Percentiles rank a stretch among this genome's conserved stretches.
phyloP scores from a whole-genome alignment of 352 stramenopile genomes.

The Peronospora destructor region DNA sequence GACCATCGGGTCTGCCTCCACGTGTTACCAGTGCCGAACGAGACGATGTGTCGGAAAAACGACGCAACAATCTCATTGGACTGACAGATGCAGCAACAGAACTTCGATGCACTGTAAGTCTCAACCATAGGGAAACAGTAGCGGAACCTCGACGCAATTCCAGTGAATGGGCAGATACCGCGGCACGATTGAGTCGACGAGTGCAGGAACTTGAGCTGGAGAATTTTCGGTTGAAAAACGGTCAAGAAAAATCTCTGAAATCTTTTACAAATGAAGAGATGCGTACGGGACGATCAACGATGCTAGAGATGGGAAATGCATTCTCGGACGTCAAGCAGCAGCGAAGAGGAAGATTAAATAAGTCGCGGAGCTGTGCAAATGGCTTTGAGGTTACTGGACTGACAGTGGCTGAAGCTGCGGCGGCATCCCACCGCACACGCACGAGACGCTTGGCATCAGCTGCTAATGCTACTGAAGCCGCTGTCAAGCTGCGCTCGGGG shows the following conservation, averaged over 20 bases:
- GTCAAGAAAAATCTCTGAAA: slow-evolving; percentile 20
- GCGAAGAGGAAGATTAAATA: slow-evolving; percentile 26
- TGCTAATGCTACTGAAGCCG: slow-evolving; percentile 18
- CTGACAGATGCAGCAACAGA: neutral
- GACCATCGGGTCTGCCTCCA: slow-evolving; percentile 8
- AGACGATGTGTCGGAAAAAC: slow-evolving; percentile 13
- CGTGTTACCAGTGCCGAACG: slow-evolving; percentile 9
- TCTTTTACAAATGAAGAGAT: slow-evolving; percentile 40
- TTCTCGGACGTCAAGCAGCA: slow-evolving; percentile 5
- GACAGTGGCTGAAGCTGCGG: slow-evolving; percentile 56
- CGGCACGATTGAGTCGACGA: slow-evolving; percentile 42
- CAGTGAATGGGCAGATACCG: slow-evolving; percentile 49
- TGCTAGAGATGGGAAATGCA: slow-evolving; percentile 9
- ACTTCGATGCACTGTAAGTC: slow-evolving; percentile 8
- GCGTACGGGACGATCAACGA: slow-evolving; percentile 5
- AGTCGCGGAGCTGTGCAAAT: slow-evolving; percentile 54
- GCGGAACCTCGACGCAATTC: slow-evolving; percentile 14
- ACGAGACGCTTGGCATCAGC: slow-evolving; percentile 32
- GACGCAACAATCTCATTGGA: slow-evolving; percentile 11
- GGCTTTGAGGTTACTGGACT: slow-evolving; percentile 47
- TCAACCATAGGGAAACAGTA: slow-evolving; percentile 1
- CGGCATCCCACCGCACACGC: slow-evolving; percentile 55
- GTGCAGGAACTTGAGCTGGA: slow-evolving; percentile 64
- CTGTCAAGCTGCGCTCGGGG: slow-evolving; percentile 40
- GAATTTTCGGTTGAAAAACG: slow-evolving; percentile 49